phyloP scores from a whole-genome alignment of 352 stramenopile genomes.

The Phytophthora meadii region DNA sequence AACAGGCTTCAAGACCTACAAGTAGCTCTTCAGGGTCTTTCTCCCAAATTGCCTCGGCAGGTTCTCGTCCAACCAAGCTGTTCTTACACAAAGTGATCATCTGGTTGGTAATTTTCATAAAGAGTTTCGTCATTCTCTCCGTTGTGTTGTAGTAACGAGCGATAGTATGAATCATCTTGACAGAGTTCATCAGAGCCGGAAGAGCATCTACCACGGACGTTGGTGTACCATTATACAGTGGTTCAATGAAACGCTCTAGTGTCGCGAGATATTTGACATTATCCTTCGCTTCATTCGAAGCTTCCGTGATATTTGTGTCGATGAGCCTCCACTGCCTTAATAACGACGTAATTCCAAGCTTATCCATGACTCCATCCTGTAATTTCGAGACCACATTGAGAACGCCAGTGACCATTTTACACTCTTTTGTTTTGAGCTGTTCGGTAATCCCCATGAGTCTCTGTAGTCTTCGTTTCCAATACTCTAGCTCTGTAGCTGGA shows the following conservation, averaged over 20 bases:
- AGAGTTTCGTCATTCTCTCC: constrained; percentile 91
- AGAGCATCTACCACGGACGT: constrained; percentile 73
- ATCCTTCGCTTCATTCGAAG: constrained; percentile 86
- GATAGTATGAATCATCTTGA: constrained; percentile 93
- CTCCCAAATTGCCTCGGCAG: constrained; percentile 75
- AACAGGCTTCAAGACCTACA: constrained; percentile 71
- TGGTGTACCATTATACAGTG: constrained; percentile 72
- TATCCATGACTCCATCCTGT: constrained; percentile 68
- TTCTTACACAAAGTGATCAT: constrained; percentile 88
- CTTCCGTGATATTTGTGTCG: constrained; percentile 88
- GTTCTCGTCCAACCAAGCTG: constrained; percentile 62
- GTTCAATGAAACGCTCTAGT: constrained; percentile 88
- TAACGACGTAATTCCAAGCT: constrained; percentile 64
- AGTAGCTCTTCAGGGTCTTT: constrained; percentile 77
- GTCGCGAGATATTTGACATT: constrained; percentile 90
- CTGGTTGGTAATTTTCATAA: constrained; percentile 93
- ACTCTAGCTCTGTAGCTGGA: constrained; percentile 86
- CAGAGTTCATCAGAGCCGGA: constrained; percentile 88
- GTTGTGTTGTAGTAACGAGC: constrained; percentile 91
- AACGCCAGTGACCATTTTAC: constrained; percentile 86
- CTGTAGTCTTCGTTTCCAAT: constrained; percentile 87
- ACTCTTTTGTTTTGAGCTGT: constrained; percentile 90
- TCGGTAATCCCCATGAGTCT: constrained; percentile 89
- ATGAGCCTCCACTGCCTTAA: constrained; percentile 90
- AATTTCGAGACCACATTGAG: constrained; percentile 86